Evolutionary conservation across 495 filamentous ascomycete genomes (phyloP), one percentile per base, ranked within the genome.

Genomic region (Sabuloglossum arenarium): DNA sequence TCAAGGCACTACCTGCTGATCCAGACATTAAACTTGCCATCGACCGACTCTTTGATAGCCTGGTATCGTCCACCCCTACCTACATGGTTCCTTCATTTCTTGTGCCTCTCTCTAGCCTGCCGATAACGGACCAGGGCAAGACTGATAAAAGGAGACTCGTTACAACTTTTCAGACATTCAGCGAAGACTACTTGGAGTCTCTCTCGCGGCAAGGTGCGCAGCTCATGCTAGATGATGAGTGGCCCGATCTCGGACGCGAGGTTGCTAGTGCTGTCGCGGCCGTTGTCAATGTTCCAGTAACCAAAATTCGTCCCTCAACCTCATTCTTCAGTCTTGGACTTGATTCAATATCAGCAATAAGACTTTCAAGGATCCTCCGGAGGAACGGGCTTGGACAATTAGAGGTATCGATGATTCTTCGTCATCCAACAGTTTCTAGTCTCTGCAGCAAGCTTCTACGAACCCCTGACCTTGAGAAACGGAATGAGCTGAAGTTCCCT

Each of bases 331-430:
- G 69, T 24, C 68, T 89, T 6, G 86, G 86, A 0, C 65, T 93
- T 23, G 86, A 93, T 64, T 90, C 86, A 0, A 79, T 93, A n/a
- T 82, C 80, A 28, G 85, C 83, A 0, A 89, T 93, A 50, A 66
- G 74, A 12, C 64, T 88, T 37, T 75, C 81, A 0, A 79, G 69
- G 23, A 62, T 64, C 37, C 64, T 86, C 0, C 65, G 70, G 47
- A 58, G 68, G 1, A 56, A 56, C 8, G 68, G 73, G 1, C 69
- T 66, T 42, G 63, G 56, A 30, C 66, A 72, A 32, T 58, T 82
- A 16, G 68, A 77, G 29, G 74, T 88, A 0, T 84, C 81, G 0
- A 61, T 70, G 11, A 75, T 91, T 21, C 69, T 93, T 28, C 73
- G 72, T 25, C 73, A 84, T 60, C 67, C 77, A 10, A 81, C 71